Evolutionary conservation across 2,329 filamentous ascomycete species (phyloP), one percentile per base, ranked within the genome.

Genomic region (Colletotrichum gigasporum): DNA sequence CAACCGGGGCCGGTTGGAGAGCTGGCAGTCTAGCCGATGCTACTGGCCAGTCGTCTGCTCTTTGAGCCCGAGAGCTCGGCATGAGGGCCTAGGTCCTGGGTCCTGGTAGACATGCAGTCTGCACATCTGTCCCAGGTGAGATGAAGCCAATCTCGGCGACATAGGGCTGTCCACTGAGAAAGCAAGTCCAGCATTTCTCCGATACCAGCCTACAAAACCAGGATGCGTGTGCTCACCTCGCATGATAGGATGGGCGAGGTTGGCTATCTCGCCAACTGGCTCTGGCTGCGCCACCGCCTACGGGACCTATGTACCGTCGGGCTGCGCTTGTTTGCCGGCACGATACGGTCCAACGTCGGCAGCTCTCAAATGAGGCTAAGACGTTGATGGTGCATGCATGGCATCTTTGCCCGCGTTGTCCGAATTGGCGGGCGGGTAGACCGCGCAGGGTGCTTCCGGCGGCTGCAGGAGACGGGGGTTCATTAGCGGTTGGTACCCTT

Each of bases 11-110:
- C 35, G 22, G 24, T n/a, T 12, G 50, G 10, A 53, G 28, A 22
- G 12, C 9, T 54, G 37, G 22, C 30, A 34, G n/a, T n/a, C n/a
- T n/a, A n/a, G n/a, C n/a, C n/a, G n/a, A n/a, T 20, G n/a, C 34
- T 37, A 45, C 20, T 47, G 53, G 53, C 7, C 14, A 16, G 30
- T 20, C 42, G 20, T 20, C 9, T 2, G 9, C 14, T n/a, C 26
- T 24, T n/a, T 4, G n/a, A 35, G 59, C 42, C 53, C 53, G 53
- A 51, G 53, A 50, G 16, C 35, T 63, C 59, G 45, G 44, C 32
- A 30, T 45, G 44, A 32, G 12, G 39, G 22, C 14, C 24, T 41
- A n/a, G 20, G 34, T 20, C 18, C 37, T 42, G 28, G 42, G 50
- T 42, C 30, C 28, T 26, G 8, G 22, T 45, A 20, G n/a, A n/a